Evolutionary conservation across 768 basidiomycete genomes (phyloP).

Genomic region (Leucosporidium creatinivorum): DNA sequence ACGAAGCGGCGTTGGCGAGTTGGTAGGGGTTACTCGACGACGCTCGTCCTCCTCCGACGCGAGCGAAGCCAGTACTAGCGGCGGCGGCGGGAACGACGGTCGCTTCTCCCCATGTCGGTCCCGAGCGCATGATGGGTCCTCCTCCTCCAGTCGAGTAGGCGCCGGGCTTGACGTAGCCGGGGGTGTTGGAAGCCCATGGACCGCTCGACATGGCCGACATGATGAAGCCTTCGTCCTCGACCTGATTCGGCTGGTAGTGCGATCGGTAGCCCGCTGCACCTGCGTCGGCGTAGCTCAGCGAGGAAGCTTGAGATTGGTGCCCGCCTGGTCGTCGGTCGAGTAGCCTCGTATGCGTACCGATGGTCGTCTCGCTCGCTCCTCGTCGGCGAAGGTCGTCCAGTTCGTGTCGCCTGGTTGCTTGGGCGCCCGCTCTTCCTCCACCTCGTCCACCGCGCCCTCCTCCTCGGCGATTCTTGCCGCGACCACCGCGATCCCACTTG

Average conservation of each 20-base stretch:
- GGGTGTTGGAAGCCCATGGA: conserved; percentile 10
- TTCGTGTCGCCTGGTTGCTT: conserved; percentile 18
- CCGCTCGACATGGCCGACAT: conserved; percentile 80
- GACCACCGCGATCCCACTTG: conserved; percentile 47
- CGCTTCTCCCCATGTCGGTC: conserved; percentile 25
- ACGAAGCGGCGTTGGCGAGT: conserved; percentile 1
- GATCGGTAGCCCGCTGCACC: conserved; percentile 16
- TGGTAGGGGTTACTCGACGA: conserved; percentile 28
- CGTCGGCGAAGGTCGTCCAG: not conserved
- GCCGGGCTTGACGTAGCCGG: conserved; percentile 26
- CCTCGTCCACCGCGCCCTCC: conserved; percentile 32
- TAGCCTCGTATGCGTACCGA: conserved; percentile 22
- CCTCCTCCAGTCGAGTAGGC: conserved; percentile 15
- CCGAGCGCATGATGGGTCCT: conserved; percentile 17
- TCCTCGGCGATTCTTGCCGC: conserved; percentile 38
- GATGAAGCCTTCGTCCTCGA: conserved; percentile 68
- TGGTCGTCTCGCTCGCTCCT: conserved; percentile 20
- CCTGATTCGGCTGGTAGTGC: conserved; percentile 53
- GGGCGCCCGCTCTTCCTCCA: conserved; percentile 17
- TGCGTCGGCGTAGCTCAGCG: conserved; percentile 35
- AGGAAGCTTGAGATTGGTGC: conserved; percentile 69
- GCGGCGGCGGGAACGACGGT: conserved; percentile 15
- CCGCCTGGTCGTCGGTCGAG: conserved; percentile 47
- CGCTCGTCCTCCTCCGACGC: conserved; percentile 26
- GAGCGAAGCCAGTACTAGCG: conserved; percentile 20